These are phyloP conservation scores for Begonia fuchsioides DNA, from an alignment of 306 rosid genomes.

Conservation along the genomic window DNA sequence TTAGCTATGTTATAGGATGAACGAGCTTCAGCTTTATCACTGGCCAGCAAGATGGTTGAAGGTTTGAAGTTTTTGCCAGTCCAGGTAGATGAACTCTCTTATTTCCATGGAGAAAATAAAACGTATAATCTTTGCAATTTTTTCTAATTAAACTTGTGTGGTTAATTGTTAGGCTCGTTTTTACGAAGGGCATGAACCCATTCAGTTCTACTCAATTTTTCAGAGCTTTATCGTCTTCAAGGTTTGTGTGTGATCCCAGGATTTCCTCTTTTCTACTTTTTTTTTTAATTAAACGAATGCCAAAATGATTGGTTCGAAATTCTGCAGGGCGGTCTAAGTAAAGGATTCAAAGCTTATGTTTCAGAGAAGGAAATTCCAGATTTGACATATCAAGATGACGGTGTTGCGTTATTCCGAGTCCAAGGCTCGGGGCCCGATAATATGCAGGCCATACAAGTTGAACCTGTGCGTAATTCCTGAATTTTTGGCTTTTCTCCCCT, in stretches of 20 bases:
- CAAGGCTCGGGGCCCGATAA: slow-evolving; percentile 94
- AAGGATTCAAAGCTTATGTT: slow-evolving; percentile 60
- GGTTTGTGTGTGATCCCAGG: slow-evolving; percentile 37
- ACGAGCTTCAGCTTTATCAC: slow-evolving; percentile 53
- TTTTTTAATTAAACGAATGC: slow-evolving; percentile 9
- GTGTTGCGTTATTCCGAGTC: slow-evolving; percentile 77
- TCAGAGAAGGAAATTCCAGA: slow-evolving; percentile 60
- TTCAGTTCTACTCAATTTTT: slow-evolving; percentile 67
- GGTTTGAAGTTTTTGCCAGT: slow-evolving; percentile 68
- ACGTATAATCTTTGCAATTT: slow-evolving; percentile 7
- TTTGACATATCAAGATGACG: slow-evolving; percentile 67
- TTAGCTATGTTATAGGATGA: slow-evolving; percentile 36
- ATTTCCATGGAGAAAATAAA: slow-evolving; percentile 9
- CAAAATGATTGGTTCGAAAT: slow-evolving; percentile 15
- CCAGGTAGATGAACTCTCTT: slow-evolving; percentile 40
- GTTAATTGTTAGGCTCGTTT: slow-evolving; percentile 54
- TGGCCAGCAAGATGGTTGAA: slow-evolving; percentile 77
- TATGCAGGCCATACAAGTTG: slow-evolving; percentile 99
- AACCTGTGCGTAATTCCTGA: slow-evolving; percentile 31
- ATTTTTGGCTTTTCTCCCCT: too few species aligned
- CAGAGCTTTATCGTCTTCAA: slow-evolving; percentile 67
- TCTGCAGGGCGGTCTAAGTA: slow-evolving; percentile 84
- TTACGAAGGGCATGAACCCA: slow-evolving; percentile 79
- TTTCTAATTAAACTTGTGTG: slow-evolving; percentile 23
- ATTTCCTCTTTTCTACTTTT: neutral